Evolutionary conservation across 225 moss, liverwort and hornwort species (phyloP).

Genomic region (Pseudisothecium myosuroides): DNA sequence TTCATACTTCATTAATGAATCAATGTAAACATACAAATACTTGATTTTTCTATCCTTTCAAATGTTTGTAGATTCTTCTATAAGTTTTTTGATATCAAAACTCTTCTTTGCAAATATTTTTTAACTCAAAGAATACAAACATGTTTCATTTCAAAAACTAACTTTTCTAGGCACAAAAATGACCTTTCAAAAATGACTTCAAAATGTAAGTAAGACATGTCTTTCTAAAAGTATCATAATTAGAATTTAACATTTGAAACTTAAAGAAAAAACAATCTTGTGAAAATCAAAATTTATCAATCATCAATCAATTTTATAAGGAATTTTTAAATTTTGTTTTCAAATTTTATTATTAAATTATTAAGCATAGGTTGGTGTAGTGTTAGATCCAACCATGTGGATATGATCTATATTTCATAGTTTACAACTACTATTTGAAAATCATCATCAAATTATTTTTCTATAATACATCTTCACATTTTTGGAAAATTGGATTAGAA

Average conservation of each 20-base stretch:
- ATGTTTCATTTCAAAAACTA: background rate
- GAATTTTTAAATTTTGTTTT: background rate
- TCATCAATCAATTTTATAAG: background rate
- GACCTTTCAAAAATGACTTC: background rate
- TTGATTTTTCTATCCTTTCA: background rate
- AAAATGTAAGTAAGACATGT: background rate
- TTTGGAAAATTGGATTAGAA: background rate
- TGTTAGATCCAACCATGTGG: background rate
- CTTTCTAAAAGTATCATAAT: background rate
- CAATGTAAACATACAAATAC: background rate
- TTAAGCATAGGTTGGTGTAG: background rate
- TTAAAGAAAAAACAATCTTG: no score
- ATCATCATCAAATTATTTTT: background rate
- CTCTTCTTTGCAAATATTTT: background rate
- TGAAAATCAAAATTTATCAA: background rate
- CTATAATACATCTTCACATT: background rate
- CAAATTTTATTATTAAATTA: background rate
- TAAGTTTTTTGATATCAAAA: no score
- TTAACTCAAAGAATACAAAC: background rate
- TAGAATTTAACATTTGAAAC: background rate
- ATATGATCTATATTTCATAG: no score
- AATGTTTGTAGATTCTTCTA: background rate
- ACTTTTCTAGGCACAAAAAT: background rate
- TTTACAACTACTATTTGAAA: background rate
- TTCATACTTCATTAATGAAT: background rate